phyloP scores from a whole-genome alignment of 2,329 filamentous ascomycete genomes.

The Pezicula rhizophila region DNA sequence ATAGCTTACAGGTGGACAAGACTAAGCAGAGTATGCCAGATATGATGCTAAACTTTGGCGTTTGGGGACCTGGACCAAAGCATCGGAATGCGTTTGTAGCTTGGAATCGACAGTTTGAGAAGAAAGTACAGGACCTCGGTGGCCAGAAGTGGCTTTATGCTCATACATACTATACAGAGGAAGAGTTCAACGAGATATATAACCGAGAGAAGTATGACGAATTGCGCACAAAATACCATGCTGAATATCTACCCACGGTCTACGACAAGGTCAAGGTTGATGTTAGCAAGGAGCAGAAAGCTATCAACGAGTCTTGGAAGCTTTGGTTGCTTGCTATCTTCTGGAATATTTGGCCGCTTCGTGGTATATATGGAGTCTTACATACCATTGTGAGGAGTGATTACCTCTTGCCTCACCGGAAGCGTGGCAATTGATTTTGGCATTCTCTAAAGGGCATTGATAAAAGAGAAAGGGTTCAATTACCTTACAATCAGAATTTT shows the following conservation, averaged over 20 bases:
- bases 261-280: constrained; percentile 65
- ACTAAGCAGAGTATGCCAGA: constrained; percentile 28
- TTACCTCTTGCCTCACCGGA: constrained; percentile 17
- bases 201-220: constrained; percentile 52
- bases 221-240: constrained; percentile 57
- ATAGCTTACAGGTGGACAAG: constrained; percentile 11
- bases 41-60: constrained; percentile 55
- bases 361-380: constrained; percentile 24
- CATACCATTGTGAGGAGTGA: constrained; percentile 19
- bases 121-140: constrained; percentile 59
- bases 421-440: no score
- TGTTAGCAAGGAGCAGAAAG: constrained; percentile 29
- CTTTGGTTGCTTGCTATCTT: constrained; percentile 22
- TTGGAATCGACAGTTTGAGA: constrained; percentile 66
- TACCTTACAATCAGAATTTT: no score
- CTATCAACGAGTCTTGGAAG: constrained; percentile 26
- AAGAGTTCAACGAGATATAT: constrained; percentile 63
- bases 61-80: constrained; percentile 72
- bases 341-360: constrained; percentile 26
- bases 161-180: constrained; percentile 71
- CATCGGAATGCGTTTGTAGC: constrained; percentile 50
- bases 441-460: no score
- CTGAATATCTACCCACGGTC: constrained; percentile 58
- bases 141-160: constrained; percentile 86
- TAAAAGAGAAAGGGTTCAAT: no score